Evolutionary conservation across 1,284 basidiomycete species (phyloP), one percentile per base, ranked within the genome.

Genomic region (Xerocomus minutiporus): DNA sequence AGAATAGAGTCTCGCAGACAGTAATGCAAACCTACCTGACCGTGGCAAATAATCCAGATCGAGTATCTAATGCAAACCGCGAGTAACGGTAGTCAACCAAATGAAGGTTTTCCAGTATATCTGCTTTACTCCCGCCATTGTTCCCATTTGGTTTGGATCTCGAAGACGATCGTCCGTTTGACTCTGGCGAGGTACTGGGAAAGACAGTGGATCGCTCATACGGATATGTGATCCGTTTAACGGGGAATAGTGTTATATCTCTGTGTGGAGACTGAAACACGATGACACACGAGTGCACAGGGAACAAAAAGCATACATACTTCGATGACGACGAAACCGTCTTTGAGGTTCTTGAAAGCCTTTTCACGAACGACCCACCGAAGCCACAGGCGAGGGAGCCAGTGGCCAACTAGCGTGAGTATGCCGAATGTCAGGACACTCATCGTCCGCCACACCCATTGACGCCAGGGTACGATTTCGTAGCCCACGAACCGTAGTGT

Each of bases 331-430:
- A 99, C 81, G 70, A 88, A 84, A 11, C 90, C 86, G 60, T 82
- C 71, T 44, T 76, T 74, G 9, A 85, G 79, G 51, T 90, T 77
- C 42, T 84, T 83, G 63, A 99, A 99, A 4, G 88, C 84, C 50
- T 81, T 88, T 69, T 96, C 91, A 50, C 75, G 78, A 1, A 93
- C 84, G n/a, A 92, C 87, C 79, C 86, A 94, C 35, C 81, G 82
- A 48, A 99, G 81, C 91, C 95, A 97, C 39, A 94, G 62, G 4
- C 78, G 82, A 46, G 97, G 96, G 60, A 97, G 84, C 97, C 97
- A 99, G 61, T 94, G 85, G 1, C 93, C 93, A 5, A 97, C 70
- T 13, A 99, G 79, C 8, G 83, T 88, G 32, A 98, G 73, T 8
- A 84, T 71, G 4, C 97, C 97, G 9, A 90, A 71, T 1, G 87